phyloP scores from a whole-genome alignment of 306 rosid species.

The Medicago truncatula region MtrunA17r5.0-ANR NC_053043.1:770501-771000 shows the following conservation, averaged over 20 bases:
- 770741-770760: not conserved
- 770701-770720: constrained; percentile 32
- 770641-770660: constrained; percentile 14
- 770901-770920: constrained; percentile 14
- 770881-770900: not conserved
- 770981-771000: constrained; percentile 21
- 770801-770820: constrained; percentile 8
- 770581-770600: constrained; percentile 30
- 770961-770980: constrained; percentile 25
- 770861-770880: not conserved
- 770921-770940: constrained; percentile 4
- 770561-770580: constrained; percentile 1
- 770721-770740: constrained; percentile 22
- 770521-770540: constrained; percentile 28
- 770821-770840: not conserved
- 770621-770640: constrained; percentile 24
- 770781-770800: not conserved
- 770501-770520: not conserved
- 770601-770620: constrained; percentile 8
- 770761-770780: not conserved
- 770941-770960: constrained; percentile 15
- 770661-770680: not conserved
- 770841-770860: not conserved
- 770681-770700: not conserved
- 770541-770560: not conserved